Conservation (phyloP, 1,139 yeast genomes). For the Candida pseudoviswanathii region DNA sequence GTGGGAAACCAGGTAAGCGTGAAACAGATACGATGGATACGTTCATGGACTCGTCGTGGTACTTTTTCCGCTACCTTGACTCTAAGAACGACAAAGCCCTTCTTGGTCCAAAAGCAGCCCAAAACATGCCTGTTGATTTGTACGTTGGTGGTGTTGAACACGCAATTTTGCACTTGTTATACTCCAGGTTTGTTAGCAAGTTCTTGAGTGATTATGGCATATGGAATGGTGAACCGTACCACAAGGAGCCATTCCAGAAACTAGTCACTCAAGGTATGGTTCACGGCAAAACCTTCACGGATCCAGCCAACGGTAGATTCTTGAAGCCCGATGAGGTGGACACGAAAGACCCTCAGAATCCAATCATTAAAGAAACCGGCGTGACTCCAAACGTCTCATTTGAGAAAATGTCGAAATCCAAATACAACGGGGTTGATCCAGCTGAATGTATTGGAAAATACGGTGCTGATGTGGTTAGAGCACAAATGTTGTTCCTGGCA, state of each 20-base stretch:
- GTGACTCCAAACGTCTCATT: conserved; percentile 55
- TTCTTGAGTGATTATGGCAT: conserved; percentile 64
- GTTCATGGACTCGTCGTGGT: conserved; percentile 97
- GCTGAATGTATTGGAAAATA: conserved; percentile 69
- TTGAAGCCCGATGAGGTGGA: conserved; percentile 74
- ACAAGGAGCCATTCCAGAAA: conserved; percentile 78
- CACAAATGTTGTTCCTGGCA: conserved; percentile 92
- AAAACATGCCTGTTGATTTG: conserved; percentile 78
- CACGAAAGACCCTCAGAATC: conserved; percentile 36
- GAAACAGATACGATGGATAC: conserved; percentile 99
- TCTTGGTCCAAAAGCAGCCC: conserved; percentile 55
- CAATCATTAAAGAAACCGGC: conserved; percentile 53
- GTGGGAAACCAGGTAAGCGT: conserved; percentile 68
- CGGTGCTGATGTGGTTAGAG: conserved; percentile 95
- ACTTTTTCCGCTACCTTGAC: conserved; percentile 82
- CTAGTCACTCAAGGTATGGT: conserved; percentile 98
- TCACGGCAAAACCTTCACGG: conserved; percentile 80
- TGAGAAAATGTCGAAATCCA: conserved; percentile 97
- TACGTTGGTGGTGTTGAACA: conserved; percentile 97
- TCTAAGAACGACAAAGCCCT: conserved; percentile 58
- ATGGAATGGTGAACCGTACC: conserved; percentile 43
- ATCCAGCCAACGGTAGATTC: conserved; percentile 73
- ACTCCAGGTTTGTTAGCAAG: conserved; percentile 82
- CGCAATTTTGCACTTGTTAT: conserved; percentile 86
- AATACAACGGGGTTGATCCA: conserved; percentile 93